Base-by-base conservation (phyloP, 164 flowering plant genomes). In the Nymphaea thermarum region DNA sequence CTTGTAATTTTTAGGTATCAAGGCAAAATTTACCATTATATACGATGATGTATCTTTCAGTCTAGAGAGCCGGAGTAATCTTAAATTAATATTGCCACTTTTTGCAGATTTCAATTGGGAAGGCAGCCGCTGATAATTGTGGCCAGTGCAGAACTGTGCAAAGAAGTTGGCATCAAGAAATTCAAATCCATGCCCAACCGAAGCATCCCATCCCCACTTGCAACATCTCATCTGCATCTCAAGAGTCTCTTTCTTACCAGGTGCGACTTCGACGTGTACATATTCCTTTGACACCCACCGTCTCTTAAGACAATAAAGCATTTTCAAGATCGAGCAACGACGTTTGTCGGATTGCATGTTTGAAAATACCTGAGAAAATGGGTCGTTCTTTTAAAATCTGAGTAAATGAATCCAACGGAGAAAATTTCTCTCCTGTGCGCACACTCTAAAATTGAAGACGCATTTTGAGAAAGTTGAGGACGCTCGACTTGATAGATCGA, bases 161-260 rank as follows among this genome's bases (percentile, higher is more conserved):
- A 81, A 73, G 94, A 88, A 74, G 98, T 85, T 41, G 98, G 98
- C 5, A 91, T 94, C 43, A 95, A 80, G 85, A 90, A 91, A 66
- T 92, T 95, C 85, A 92, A 90, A 72, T 86, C 85, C 72, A 60
- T 92, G 44, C 73, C 86, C 44, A 92, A 95, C 76, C 80, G 97
- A 81, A 92, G 99, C 82, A 82, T 92, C 60, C 99, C 98, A 15
- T 88, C 99, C 69, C 96, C 99, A 4, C 87, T 95, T 15, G 72
- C 94, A n/a, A 89, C 91, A 12, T 91, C 97, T 36, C 88, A 93
- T 25, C 96, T 95, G 68, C 99, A 95, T 66, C 91, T 85, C 62
- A 95, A 86, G 67, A 97, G 99, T 63, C 94, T 95, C 44, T 95
- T 95, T 80, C 87, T 87, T 78, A 84, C 90, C 77, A 95, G 84